Evolutionary conservation across 805 yeast genomes (phyloP), one percentile per base, ranked within the genome.

Genomic region (Candida tammaniensis): DNA sequence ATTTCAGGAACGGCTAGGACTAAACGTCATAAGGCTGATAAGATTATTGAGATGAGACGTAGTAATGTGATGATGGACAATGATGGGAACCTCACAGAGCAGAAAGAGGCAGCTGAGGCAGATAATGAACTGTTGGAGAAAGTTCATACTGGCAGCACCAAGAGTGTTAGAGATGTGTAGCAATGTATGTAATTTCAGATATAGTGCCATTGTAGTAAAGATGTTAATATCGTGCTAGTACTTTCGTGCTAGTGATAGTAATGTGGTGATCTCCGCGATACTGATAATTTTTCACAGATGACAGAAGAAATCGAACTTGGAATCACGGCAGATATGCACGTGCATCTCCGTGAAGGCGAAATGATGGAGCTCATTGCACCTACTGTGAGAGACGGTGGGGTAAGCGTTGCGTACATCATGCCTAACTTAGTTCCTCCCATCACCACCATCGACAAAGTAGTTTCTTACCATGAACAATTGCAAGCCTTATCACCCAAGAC

Each of bases 401-500:
- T 85, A 10, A 82, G 95, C 4, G 80, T 88, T 30, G 95, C 94
- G 2, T 93, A 87, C 54, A 77, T 93, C 41, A 93, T 93, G 99
- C 98, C 99, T 22, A 93, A 93, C 59, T 65, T 93, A 44, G 86
- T 79, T 17, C 98, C 98, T 5, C 99, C 99, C 19, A 58, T 93
- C 37, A 84, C 91, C 1, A 80, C 87, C 5, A 68, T 87, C 27
- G 82, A 79, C 9, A 70, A 76, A 44, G 98, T 82, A 12, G 58
- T 75, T 10, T 76, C 74, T 32, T 93, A 93, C 67, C 82, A 85
- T 55, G 43, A 66, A 11, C 59, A 74, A 13, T 65, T 93, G 31
- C 76, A 83, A 52, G 56, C 55, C 10, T 60, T 87, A 22, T 75
- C 94, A 4, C 95, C 96, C 24, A 61, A 79, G 39, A 86, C 98